Evolutionary conservation across 148 eudicot species (phyloP), one percentile per base, ranked within the genome.

Genomic region (Chenopodium berlandieri): DNA sequence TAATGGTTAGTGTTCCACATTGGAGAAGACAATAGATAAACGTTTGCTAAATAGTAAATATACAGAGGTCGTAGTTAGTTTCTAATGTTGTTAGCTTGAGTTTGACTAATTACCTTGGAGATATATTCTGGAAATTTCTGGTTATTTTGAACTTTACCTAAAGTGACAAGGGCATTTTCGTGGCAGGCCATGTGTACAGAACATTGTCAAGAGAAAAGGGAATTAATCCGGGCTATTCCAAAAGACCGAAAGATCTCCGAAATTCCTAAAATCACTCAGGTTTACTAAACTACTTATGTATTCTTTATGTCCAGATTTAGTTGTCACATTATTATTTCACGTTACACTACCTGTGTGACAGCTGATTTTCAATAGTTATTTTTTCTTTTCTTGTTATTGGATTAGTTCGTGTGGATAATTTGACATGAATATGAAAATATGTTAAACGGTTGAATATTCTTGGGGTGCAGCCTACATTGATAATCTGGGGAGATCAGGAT

Each of bases 401-500:
- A 17, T 62, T 37, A 23, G 34, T 40, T 40, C 8, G 44, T 12
- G 14, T n/a, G 22, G 32, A 31, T 2, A 31, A 31, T 31, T 31
- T 31, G 48, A 34, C n/a, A 17, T 44, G 17, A 0, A 56, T 17
- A 14, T 17, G 22, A 56, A 56, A 56, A 17, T 50, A 50, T 50
- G 11, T 30, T 13, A 4, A 20, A 32, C 62, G 68, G 40, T 81
- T 50, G 0, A 30, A 19, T 17, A 4, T 47, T 82, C 1, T 37
- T 44, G 30, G 44, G 7, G 48, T 77, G 88, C 91, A 95, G 98
- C 93, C 92, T 75, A 95, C 98, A 20, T 79, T 95, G 64, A 88
- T 95, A 83, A 58, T 93, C 0, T 93, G 98, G 97, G 98, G 97
- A 84, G 96, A 93, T 52, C 86, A 89, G 66, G 98, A 95, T 83